Conservation (phyloP, 2,329 filamentous ascomycete genomes). For the Aspergillaceae sp. region DNA sequence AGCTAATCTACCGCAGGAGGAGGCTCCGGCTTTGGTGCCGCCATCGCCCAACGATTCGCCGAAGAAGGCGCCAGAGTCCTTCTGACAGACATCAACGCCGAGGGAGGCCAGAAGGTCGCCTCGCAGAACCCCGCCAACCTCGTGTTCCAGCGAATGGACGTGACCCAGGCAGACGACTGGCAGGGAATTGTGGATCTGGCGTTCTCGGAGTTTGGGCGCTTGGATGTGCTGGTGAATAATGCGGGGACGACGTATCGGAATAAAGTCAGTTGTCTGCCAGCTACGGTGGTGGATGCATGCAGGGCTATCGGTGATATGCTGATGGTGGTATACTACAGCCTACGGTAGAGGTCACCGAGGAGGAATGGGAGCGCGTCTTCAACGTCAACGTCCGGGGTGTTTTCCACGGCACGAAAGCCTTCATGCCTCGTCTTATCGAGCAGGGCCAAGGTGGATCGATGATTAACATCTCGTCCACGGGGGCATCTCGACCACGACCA, state of each 20-base stretch:
- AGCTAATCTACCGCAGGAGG: slow-evolving; percentile 20
- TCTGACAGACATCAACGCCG: slow-evolving; percentile 33
- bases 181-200: slow-evolving; percentile 20
- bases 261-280: slow-evolving; percentile 20
- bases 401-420: slow-evolving; percentile 26
- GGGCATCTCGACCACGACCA: slow-evolving; percentile 33
- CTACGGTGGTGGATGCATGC: neutral
- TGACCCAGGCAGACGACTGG: slow-evolving; percentile 29
- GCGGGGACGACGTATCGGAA: slow-evolving; percentile 37
- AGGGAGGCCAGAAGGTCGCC: slow-evolving; percentile 25
- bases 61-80: slow-evolving; percentile 36
- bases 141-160: slow-evolving; percentile 27
- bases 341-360: slow-evolving; percentile 34
- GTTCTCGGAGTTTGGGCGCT: slow-evolving; percentile 22
- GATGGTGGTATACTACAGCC: slow-evolving; percentile 16
- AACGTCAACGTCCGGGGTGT: slow-evolving; percentile 39
- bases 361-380: slow-evolving; percentile 38
- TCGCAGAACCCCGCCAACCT: slow-evolving; percentile 21
- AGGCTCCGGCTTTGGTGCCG: slow-evolving; percentile 37
- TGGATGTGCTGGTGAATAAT: slow-evolving; percentile 43
- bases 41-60: slow-evolving; percentile 32
- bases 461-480: slow-evolving; percentile 39
- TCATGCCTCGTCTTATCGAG: slow-evolving; percentile 30
- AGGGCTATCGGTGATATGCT: neutral
- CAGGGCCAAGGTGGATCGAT: slow-evolving; percentile 35